Evolutionary conservation across 768 basidiomycete species (phyloP), one percentile per base, ranked within the genome.

Genomic region (Rhodotorula toruloides): DNA sequence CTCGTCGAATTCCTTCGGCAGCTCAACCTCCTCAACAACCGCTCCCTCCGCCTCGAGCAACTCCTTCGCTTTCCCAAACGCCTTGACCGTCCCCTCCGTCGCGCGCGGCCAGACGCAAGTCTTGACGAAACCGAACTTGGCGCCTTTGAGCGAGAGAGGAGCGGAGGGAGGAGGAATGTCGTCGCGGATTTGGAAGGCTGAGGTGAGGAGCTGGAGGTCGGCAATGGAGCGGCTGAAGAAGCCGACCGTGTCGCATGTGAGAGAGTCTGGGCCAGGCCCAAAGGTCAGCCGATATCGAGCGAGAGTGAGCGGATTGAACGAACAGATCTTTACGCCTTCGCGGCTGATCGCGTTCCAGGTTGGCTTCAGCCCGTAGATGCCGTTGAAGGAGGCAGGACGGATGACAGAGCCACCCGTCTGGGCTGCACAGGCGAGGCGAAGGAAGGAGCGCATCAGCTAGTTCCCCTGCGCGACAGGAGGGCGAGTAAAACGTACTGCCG

Each of bases 361-460:
- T 6, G 76, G 76, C 63, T 78, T 77, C 54, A 76, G 58, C 0
- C 69, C 76, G 46, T 68, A 78, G 54, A 78, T 75, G 25, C 75
- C 75, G 61, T 76, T 77, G 69, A 65, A 78, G 29, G 74, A 74
- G 16, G 68, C 77, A 0, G 77, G 77, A 16, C 77, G 67, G 27
- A 76, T 73, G 1, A 73, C 76, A 34, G 72, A 74, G 3, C 77
- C 77, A 47, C 57, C 65, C 17, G 69, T 65, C 34, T 73, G 74
- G 19, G 65, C 69, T 63, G 60, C 17, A 4, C 1, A 42, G 40
- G 2, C 0, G 4, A 46, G 27, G 31, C 3, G 17, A 1, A 2
- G 40, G 10, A 14, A 54, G 54, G 4, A 47, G 8, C 16, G 13
- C 43, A 8, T 25, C 4, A 49, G 39, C 25, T 37, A 44, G n/a